Evolutionary conservation across 768 basidiomycete species (phyloP).

Genomic region (Leucogyrophana mollusca): DNA sequence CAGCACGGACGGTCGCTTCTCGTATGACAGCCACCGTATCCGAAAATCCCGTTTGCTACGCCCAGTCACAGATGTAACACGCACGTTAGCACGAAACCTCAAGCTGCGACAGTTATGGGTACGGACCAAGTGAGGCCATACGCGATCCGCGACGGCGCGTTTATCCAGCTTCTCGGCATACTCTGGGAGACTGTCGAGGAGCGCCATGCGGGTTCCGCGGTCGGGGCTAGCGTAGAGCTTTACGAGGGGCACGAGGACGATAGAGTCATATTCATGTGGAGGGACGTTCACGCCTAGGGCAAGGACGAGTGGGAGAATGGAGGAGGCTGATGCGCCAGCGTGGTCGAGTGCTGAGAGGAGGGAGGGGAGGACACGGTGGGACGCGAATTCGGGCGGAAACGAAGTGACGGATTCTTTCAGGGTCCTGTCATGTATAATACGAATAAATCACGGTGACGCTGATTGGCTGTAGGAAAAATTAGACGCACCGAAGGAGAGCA

Average conservation of each 20-base stretch:
- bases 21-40: constrained; percentile 94
- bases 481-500: constrained; percentile 59
- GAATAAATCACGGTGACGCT: background rate
- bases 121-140: constrained; percentile 92
- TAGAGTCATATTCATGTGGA: constrained; percentile 64
- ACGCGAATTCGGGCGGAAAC: constrained; percentile 84
- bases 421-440: too few species aligned
- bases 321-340: constrained; percentile 72
- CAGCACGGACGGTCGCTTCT: constrained; percentile 89
- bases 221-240: constrained; percentile 89
- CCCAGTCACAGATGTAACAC: background rate
- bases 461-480: background rate
- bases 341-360: constrained; percentile 76
- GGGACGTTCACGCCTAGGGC: constrained; percentile 73
- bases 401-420: constrained; percentile 78
- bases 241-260: constrained; percentile 75
- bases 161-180: constrained; percentile 88
- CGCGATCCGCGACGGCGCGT: constrained; percentile 78
- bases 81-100: too few species aligned
- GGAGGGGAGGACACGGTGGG: constrained; percentile 85
- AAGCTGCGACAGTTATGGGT: background rate
- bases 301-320: constrained; percentile 82
- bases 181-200: constrained; percentile 81
- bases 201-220: constrained; percentile 89
- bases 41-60: constrained; percentile 90